Evolutionary conservation across 257 asterid species (phyloP).

Genomic region (Przewalskia tangutica): DNA sequence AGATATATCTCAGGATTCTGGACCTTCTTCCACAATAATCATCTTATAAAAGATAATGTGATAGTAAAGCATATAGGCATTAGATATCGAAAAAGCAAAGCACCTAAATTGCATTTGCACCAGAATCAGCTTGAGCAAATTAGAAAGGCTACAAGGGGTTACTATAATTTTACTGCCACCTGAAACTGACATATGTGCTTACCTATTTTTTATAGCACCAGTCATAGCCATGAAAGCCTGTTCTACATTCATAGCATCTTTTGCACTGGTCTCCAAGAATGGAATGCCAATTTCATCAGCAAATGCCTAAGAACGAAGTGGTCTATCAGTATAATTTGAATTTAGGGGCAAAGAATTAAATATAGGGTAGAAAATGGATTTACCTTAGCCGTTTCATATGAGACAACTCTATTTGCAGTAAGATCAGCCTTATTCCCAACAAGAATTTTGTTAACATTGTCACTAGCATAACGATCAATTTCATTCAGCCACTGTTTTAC

Average conservation of each 20-base stretch:
- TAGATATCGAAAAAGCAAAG: background rate
- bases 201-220: constrained; percentile 1
- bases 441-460: constrained; percentile 4
- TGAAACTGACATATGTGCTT: background rate
- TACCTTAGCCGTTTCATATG: constrained; percentile 3
- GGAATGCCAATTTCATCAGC: constrained; percentile 8
- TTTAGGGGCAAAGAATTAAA: background rate
- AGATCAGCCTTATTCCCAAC: constrained; percentile 6
- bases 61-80: background rate
- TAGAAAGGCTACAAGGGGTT: background rate
- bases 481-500: constrained; percentile 3
- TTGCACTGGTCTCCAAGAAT: constrained; percentile 9
- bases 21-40: background rate
- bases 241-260: constrained; percentile 5
- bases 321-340: background rate
- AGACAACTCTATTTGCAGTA: constrained; percentile 2
- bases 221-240: constrained; percentile 7
- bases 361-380: background rate
- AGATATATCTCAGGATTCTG: background rate
- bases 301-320: background rate
- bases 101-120: background rate
- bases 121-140: background rate
- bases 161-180: background rate
- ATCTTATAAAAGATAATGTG: background rate
- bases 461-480: constrained; percentile 8